Base-by-base conservation (phyloP, 148 eudicot species). In the Amaranthus cruentus region DNA sequence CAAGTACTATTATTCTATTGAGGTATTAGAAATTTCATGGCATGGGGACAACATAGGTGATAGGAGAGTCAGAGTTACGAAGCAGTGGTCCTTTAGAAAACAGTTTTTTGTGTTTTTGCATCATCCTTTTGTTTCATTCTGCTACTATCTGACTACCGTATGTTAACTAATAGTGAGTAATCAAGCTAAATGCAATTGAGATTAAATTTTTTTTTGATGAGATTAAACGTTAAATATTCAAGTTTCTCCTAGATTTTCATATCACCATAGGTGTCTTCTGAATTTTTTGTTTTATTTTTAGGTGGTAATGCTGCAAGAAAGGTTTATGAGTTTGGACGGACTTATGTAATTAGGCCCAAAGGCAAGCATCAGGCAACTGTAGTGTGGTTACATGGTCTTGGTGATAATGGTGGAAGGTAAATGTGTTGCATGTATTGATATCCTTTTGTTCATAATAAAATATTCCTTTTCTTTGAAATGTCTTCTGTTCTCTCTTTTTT, bases 381-480 rank as follows among this genome's bases (percentile, higher is more conserved):
- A 54, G 98, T 93, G 70, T 93, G 98, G 98, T 82, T 93, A 75
- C 98, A 93, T 57, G 98, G 98, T 78, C 98, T 90, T 52, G 98
- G 98, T 58, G 98, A 93, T 81, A 93, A 85, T 82, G 98, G 98
- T 72, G 84, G 85, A 63, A 91, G 98, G 98, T 93, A 84, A 66
- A 56, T 46, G 48, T 60, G 18, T 49, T 56, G n/a, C 11, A n/a
- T 51, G 0, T 52, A 60, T 50, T 47, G 9, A 46, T 21, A 50
- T 53, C 14, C 9, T 61, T 15, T 56, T 53, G 53, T 55, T 78
- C 10, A 48, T 58, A 13, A 10, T 14, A 2, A 6, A 69, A 56
- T 28, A 10, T 60, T 9, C 51, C 9, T 66, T 55, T 9, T 42
- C 64, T 49, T 62, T 71, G 28, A 59, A 2, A 49, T 38, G 9